A percentile compares a stretch with the other conserved stretches of the same genome.
Evolutionary conservation across 495 filamentous ascomycete species (phyloP).

Genomic region (Aspergillus baeticus): DNA sequence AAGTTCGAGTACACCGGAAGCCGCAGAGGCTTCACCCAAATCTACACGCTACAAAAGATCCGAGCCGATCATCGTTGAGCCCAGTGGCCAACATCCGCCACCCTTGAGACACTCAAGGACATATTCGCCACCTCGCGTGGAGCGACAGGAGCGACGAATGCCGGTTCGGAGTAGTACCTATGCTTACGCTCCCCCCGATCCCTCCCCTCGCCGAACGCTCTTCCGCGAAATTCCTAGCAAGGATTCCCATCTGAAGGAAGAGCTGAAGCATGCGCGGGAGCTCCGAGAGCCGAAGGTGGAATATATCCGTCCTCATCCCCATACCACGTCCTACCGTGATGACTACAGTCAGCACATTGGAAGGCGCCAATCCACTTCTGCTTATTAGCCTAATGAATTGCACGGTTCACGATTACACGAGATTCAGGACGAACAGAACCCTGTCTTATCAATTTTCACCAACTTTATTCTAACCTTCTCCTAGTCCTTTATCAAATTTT

Average conservation of each 20-base stretch:
- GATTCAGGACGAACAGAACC: not conserved
- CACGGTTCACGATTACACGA: constrained; percentile 18
- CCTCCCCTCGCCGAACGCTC: constrained; percentile 10
- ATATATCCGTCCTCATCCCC: not conserved
- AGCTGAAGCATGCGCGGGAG: constrained; percentile 15
- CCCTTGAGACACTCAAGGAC: constrained; percentile 18
- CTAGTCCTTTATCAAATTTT: not conserved
- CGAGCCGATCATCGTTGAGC: constrained; percentile 35
- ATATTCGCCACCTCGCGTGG: constrained; percentile 21
- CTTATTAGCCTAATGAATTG: constrained; percentile 11
- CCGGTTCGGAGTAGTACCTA: constrained; percentile 22
- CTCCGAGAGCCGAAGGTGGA: constrained; percentile 8
- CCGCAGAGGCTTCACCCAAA: constrained; percentile 30
- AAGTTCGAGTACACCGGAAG: constrained; percentile 32
- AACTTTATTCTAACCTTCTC: not conserved
- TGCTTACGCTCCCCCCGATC: constrained; percentile 15
- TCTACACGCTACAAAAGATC: constrained; percentile 36
- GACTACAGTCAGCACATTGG: constrained; percentile 19
- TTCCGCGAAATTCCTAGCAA: constrained; percentile 18
- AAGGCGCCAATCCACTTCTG: constrained; percentile 27
- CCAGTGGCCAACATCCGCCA: constrained; percentile 21
- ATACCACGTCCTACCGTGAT: constrained; percentile 9
- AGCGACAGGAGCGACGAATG: constrained; percentile 17
- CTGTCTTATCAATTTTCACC: not conserved
- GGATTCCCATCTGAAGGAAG: constrained; percentile 9